Evolutionary conservation across 495 filamentous ascomycete genomes (phyloP), one percentile per base, ranked within the genome.

Genomic region (Daldinia childiae): DNA sequence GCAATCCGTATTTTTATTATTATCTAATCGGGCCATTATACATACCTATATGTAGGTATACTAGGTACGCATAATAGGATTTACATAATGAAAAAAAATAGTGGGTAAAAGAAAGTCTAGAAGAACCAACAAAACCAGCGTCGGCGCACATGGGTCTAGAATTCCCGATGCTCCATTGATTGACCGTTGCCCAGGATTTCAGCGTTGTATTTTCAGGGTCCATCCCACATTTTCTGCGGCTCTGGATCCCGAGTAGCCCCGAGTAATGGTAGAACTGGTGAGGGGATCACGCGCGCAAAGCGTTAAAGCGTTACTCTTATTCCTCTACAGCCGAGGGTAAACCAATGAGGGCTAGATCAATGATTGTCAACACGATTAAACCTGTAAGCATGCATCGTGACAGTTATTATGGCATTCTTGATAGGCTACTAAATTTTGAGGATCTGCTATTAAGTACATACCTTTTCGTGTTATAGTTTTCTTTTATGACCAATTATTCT

Each of bases 121-220:
- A 70, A 71, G 29, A 51, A 51, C 17, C 38, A 48, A 54, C 15
- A 11, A 54, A 17, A 55, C 55, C 38, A 39, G 39, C 41, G 32
- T 66, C 39, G 69, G 64, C 34, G 65, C 64, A 21, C 64, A 59
- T 50, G 48, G 64, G 65, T 69, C 70, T 73, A 73, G 70, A 73
- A 73, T 73, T 69, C 57, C 64, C 39, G 57, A 34, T 17, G 61
- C 54, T 52, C 65, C 64, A 68, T 68, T 41, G 21, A 41, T 51
- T 39, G 64, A 51, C 54, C 56, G 41, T 57, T 38, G 43, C 32
- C 64, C 41, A 68, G 70, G 64, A 65, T 65, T 43, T 6, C 41
- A 68, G 32, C 17, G 70, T 73, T 24, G 51, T 15, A 73, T 73
- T 73, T 73, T 73, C 70, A 73, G 70, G 70, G 70, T 69, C 70